Base-by-base conservation (phyloP, 768 basidiomycete genomes). In the Nevesoporus exiguus region DNA sequence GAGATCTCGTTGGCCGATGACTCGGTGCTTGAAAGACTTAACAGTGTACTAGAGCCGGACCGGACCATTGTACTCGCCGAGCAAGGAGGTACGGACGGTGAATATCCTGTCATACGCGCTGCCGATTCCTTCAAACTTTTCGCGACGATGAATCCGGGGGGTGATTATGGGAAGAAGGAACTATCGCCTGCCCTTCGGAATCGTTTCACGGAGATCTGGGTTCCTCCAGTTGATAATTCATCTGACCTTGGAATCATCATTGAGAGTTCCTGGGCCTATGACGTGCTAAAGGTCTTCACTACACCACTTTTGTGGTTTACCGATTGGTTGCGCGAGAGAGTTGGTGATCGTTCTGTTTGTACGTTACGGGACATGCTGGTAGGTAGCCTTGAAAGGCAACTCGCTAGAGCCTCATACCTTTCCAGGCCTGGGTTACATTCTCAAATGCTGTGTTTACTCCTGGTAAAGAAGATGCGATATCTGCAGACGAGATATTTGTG, bases 171-270 rank as follows among this genome's bases (percentile, higher is more conserved):
- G 22, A 99, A 99, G 77, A 99, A 98, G 68, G 97, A 99, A 66
- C 76, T 99, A 2, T 98, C 97, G 2, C 96, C 95, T 30, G 97
- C 97, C 0, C 76, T 99, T 36, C 84, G 97, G 19, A 99, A 98
- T 72, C 84, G 97, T 5, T 99, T 99, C 73, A 99, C 97, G 4
- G 97, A 99, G 69, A 96, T 99, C 30, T 99, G 97, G 96, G 97
- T 99, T 0, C 95, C 96, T 3, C 74, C 85, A 17, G 81, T 98
- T 29, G 83, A 90, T 52, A 77, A 84, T 55, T 77, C 84, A 17
- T 62, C 66, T 6, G 97, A 99, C 66, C 74, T 96, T 7, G 76
- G 83, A 55, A 77, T 90, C 61, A 96, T 99, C 62, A 75, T 98
- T 24, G 72, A 77, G 11, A 80, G 73, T 49, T 77, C 83, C 2